Evolutionary conservation across 495 filamentous ascomycete genomes (phyloP).

Genomic region (Amorphotheca resinae): DNA sequence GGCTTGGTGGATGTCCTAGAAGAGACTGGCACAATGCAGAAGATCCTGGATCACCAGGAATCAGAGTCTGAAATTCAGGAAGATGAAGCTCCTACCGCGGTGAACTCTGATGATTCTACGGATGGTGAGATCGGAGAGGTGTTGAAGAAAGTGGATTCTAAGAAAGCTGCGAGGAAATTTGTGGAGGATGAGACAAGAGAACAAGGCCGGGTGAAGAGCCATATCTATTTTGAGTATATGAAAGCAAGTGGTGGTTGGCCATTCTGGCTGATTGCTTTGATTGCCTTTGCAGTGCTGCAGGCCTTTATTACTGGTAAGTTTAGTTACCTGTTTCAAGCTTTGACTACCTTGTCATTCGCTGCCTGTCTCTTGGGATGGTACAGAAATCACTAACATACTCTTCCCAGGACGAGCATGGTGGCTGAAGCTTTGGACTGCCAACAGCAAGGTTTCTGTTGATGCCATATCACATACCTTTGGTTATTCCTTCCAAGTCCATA

Average conservation of each 20-base stretch:
- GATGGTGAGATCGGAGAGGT: slow-evolving; percentile 19
- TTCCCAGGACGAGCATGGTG: slow-evolving; percentile 44
- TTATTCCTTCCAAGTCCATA: slow-evolving; percentile 28
- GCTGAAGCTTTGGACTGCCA: slow-evolving; percentile 56
- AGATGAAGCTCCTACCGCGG: slow-evolving; percentile 32
- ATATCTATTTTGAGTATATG: slow-evolving; percentile 54
- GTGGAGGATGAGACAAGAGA: slow-evolving; percentile 62
- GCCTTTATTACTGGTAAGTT: slow-evolving; percentile 33
- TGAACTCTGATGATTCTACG: slow-evolving; percentile 29
- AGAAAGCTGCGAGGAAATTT: slow-evolving; percentile 43
- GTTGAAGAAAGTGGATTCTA: slow-evolving; percentile 30
- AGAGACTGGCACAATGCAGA: slow-evolving; percentile 40
- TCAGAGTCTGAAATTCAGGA: slow-evolving; percentile 30
- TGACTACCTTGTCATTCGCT: slow-evolving; percentile 7
- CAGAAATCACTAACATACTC: slow-evolving; percentile 1
- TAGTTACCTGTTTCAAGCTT: no score
- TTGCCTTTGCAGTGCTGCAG: slow-evolving; percentile 39
- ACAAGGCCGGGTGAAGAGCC: slow-evolving; percentile 46
- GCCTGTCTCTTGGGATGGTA: no score
- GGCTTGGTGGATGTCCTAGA: slow-evolving; percentile 41
- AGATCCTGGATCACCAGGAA: slow-evolving; percentile 47
- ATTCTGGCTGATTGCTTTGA: slow-evolving; percentile 46
- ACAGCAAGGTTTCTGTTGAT: slow-evolving; percentile 23
- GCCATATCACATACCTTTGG: slow-evolving; percentile 10
- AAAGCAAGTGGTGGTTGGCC: slow-evolving; percentile 49